Conservation (phyloP, 257 asterid genomes). For the Fraxinus excelsior region DNA sequence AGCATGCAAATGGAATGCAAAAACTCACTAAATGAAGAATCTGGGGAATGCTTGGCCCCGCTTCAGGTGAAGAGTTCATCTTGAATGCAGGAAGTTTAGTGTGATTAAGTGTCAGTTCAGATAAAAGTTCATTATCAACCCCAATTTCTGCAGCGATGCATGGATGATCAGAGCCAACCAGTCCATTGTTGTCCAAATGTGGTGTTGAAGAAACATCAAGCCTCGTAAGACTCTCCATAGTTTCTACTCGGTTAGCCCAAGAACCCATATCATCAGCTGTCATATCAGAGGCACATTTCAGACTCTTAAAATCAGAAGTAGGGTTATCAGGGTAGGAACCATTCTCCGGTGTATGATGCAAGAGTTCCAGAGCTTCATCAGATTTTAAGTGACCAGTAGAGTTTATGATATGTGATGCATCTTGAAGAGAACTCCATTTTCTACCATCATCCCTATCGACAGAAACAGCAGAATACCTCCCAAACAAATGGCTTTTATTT, state of each 20-base stretch:
- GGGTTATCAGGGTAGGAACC: slow-evolving; percentile 49
- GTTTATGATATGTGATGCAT: slow-evolving; percentile 35
- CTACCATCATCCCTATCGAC: slow-evolving; percentile 85
- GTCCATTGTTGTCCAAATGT: slow-evolving; percentile 58
- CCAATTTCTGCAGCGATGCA: slow-evolving; percentile 43
- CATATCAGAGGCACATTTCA: slow-evolving; percentile 45
- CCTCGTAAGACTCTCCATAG: slow-evolving; percentile 42
- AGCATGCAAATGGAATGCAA: slow-evolving; percentile 10
- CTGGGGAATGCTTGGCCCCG: slow-evolving; percentile 91
- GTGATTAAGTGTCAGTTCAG: slow-evolving; percentile 49
- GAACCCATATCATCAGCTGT: slow-evolving; percentile 52
- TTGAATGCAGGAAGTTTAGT: slow-evolving; percentile 53
- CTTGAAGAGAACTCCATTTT: slow-evolving; percentile 80
- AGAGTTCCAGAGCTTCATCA: slow-evolving; percentile 40
- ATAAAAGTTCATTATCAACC: slow-evolving; percentile 52
- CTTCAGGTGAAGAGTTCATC: slow-evolving; percentile 52
- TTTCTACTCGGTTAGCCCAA: slow-evolving; percentile 23
- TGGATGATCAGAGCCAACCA: slow-evolving; percentile 52
- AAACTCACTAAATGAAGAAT: slow-evolving; percentile 86
- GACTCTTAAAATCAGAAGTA: slow-evolving; percentile 49
- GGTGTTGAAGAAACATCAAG: slow-evolving; percentile 50
- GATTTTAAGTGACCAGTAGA: slow-evolving; percentile 32
- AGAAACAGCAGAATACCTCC: slow-evolving; percentile 91
- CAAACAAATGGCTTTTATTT: slow-evolving; percentile 70
- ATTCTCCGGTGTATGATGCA: slow-evolving; percentile 45